Conservation (phyloP, 106 monocot species). For the Triglochin maritima region DNA sequence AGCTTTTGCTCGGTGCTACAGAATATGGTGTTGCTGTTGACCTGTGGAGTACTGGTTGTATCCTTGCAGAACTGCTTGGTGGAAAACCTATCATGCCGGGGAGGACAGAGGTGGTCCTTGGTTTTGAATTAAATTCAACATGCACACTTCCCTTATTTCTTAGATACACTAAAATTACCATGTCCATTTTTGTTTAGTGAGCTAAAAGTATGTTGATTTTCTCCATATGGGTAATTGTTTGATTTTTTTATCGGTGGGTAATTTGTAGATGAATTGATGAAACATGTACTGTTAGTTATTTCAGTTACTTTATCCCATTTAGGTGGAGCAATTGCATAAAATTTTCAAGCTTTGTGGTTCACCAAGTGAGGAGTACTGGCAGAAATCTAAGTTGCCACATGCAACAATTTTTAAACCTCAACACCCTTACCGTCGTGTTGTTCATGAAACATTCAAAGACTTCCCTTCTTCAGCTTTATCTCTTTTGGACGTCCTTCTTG, state of each 20-base stretch:
- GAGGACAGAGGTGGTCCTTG: constrained; percentile 40
- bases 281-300: not conserved
- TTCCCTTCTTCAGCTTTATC: constrained; percentile 19
- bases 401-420: constrained; percentile 23
- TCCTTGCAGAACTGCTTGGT: constrained; percentile 45
- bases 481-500: constrained; percentile 20
- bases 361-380: constrained; percentile 26
- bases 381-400: constrained; percentile 13
- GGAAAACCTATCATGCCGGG: constrained; percentile 65
- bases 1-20: constrained; percentile 48
- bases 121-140: no score
- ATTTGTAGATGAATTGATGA: not conserved
- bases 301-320: not conserved
- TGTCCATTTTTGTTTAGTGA: no score
- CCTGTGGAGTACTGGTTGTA: constrained; percentile 53
- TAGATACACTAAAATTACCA: no score
- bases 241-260: no score
- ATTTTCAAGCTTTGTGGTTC: constrained; percentile 28
- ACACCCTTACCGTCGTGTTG: constrained; percentile 14
- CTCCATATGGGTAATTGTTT: no score
- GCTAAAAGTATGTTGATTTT: no score
- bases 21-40: constrained; percentile 45
- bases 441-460: constrained; percentile 22
- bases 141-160: no score
- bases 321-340: constrained; percentile 29